Conservation (phyloP, 768 basidiomycete species). For the Chiua virens region DNA sequence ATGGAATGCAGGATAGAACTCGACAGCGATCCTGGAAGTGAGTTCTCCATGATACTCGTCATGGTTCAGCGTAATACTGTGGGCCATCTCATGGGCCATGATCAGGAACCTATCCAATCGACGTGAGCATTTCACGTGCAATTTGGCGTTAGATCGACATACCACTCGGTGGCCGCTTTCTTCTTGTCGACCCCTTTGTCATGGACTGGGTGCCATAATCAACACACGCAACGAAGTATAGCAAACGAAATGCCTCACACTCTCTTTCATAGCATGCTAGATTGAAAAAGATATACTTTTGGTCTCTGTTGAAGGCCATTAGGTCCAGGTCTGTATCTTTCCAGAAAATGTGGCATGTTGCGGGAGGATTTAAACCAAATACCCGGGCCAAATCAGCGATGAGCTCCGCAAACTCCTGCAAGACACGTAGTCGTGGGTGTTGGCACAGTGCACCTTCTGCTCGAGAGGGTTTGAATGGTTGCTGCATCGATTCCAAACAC, state of each 20-base stretch:
- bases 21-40: conserved; percentile 11
- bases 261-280: conserved; percentile 10
- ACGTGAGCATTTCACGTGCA: background rate
- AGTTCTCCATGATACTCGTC: conserved; percentile 28
- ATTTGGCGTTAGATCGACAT: too few species aligned
- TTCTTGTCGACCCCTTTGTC: background rate
- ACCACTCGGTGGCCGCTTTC: conserved; percentile 10
- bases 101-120: conserved; percentile 23
- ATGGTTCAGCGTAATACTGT: conserved; percentile 21
- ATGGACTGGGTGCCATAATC: background rate
- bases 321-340: conserved; percentile 16
- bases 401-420: conserved; percentile 4
- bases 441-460: conserved; percentile 1
- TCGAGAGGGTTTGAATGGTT: background rate
- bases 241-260: background rate
- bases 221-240: background rate
- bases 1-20: background rate
- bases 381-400: conserved; percentile 1
- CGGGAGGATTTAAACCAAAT: background rate
- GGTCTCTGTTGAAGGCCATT: conserved; percentile 19
- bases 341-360: conserved; percentile 14
- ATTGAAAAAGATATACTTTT: conserved; percentile 13
- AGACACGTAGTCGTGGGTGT: background rate
- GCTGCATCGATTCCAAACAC: background rate
- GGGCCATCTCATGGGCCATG: conserved; percentile 30